phyloP scores from a whole-genome alignment of 2,329 filamentous ascomycete species.

The Ophiocordyceps sinensis region DNA sequence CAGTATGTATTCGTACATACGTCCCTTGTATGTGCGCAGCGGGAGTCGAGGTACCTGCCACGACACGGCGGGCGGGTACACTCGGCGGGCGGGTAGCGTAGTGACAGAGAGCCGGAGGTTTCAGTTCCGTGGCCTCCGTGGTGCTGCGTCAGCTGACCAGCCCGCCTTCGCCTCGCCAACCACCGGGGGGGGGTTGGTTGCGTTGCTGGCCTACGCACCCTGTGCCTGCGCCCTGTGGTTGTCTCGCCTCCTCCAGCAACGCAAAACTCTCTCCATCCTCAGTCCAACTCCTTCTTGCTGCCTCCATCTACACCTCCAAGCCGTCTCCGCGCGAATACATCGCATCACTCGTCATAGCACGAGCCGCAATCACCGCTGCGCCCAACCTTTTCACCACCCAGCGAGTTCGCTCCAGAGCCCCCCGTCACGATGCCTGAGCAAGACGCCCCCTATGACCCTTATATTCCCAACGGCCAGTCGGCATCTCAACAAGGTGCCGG shows the following conservation, averaged over 20 bases:
- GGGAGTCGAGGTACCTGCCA: too few relatives aligned
- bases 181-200: constrained; percentile 3
- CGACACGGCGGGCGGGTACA: too few relatives aligned
- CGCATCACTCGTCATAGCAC: not conserved
- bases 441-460: constrained; percentile 68
- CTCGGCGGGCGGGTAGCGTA: too few relatives aligned
- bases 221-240: not conserved
- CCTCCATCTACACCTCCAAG: constrained; percentile 1
- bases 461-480: constrained; percentile 60
- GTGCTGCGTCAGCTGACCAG: constrained; percentile 14
- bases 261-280: constrained; percentile 4
- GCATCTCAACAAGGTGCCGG: constrained; percentile 24
- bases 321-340: constrained; percentile 1
- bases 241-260: constrained; percentile 4
- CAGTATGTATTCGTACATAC: too few relatives aligned
- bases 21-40: too few relatives aligned
- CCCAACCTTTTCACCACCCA: not conserved
- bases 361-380: not conserved
- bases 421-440: constrained; percentile 33
- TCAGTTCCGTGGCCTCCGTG: constrained; percentile 9
- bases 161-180: constrained; percentile 15
- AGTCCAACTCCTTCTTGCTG: not conserved
- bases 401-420: not conserved
- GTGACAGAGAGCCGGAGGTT: too few relatives aligned
- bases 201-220: not conserved